These are phyloP conservation scores for Euphorbia schlechtendalii DNA, from an alignment of 441 rosid species.

Conservation along the genomic window DNA sequence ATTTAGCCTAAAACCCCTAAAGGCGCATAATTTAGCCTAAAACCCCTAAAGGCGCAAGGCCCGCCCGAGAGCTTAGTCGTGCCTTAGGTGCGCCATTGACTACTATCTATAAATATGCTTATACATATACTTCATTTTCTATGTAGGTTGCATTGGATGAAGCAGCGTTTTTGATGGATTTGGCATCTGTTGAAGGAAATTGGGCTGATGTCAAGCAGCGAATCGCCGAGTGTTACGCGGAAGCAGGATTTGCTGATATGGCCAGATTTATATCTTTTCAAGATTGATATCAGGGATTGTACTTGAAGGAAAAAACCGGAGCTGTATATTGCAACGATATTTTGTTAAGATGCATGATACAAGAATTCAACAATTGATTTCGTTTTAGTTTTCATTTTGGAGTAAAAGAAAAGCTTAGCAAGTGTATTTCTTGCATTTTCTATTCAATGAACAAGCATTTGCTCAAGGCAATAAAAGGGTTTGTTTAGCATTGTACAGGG, in stretches of 20 bases:
- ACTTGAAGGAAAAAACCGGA: neutral
- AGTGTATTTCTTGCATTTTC: neutral
- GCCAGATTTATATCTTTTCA: conserved; percentile 46
- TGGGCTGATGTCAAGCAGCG: conserved; percentile 48
- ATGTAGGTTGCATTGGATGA: conserved; percentile 65
- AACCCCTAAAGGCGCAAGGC: too few relatives aligned
- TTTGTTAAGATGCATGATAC: neutral
- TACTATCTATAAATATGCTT: neutral
- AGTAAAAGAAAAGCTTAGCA: neutral
- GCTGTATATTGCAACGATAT: neutral
- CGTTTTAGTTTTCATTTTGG: neutral
- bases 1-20: too few relatives aligned
- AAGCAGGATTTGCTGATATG: conserved; percentile 56
- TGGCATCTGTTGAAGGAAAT: conserved; percentile 72
- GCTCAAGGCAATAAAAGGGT: too few relatives aligned
- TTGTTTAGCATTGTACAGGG: too few relatives aligned
- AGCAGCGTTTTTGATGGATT: conserved; percentile 79
- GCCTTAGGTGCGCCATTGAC: too few relatives aligned
- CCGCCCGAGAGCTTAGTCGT: too few relatives aligned
- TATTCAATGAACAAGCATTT: too few relatives aligned
- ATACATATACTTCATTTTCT: neutral
- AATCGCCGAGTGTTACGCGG: conserved; percentile 57
- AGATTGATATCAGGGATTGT: conserved; percentile 32
- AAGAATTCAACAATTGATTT: neutral
- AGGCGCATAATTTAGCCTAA: too few relatives aligned